These are phyloP conservation scores for Backusella luteola DNA, from an alignment of 192 early-diverging fungal species.

Conservation along the genomic window DNA sequence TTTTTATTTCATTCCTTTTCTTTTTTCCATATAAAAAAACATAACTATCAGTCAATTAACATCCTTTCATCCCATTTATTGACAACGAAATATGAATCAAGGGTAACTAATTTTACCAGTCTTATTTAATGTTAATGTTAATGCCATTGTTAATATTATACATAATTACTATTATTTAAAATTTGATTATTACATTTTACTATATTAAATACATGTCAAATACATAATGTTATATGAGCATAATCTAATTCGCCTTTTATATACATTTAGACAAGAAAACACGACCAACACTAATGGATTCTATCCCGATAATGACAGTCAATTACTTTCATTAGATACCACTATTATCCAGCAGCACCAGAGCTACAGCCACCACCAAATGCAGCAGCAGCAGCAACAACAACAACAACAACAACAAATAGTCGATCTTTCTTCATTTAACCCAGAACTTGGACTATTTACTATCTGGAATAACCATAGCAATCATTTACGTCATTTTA, in stretches of 20 bases:
- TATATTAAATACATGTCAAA: neutral
- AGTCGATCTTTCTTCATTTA: neutral
- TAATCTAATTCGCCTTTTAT: neutral
- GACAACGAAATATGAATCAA: neutral
- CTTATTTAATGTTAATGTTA: neutral
- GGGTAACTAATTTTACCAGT: constrained; percentile 1
- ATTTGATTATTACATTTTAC: neutral
- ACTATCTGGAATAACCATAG: neutral
- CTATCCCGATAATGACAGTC: neutral
- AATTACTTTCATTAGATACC: neutral
- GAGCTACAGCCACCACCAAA: neutral
- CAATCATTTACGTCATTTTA: constrained; percentile 12
- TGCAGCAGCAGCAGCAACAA: neutral
- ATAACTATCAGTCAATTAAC: neutral
- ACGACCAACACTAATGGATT: neutral
- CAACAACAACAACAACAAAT: neutral
- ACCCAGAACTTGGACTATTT: neutral
- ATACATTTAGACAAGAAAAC: neutral
- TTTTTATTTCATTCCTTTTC: neutral
- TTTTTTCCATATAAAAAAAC: neutral
- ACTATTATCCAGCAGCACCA: neutral
- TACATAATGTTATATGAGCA: neutral
- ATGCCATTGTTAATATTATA: neutral
- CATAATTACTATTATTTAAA: neutral
- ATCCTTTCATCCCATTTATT: neutral